These are phyloP conservation scores for Evansstolkia leycettana DNA, from an alignment of 495 filamentous ascomycete species.

Conservation along the genomic window DNA sequence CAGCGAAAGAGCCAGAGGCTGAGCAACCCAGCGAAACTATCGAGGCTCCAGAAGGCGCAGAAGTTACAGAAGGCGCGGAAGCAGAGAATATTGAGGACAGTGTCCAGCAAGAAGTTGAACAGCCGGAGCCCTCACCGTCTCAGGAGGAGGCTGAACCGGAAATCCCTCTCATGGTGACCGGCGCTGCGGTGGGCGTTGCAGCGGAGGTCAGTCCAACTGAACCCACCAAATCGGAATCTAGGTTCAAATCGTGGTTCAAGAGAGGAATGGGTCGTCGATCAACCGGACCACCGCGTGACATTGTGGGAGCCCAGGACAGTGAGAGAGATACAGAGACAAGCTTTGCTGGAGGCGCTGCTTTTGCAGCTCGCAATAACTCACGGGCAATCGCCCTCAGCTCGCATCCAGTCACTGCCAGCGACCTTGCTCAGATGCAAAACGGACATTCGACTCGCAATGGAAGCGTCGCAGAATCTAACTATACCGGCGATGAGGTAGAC, in stretches of 20 bases:
- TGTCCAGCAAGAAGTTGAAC: neutral
- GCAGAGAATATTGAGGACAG: too few species aligned
- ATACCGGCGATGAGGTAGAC: conserved; percentile 2
- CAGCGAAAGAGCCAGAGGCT: conserved; percentile 1
- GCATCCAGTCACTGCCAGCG: conserved; percentile 17
- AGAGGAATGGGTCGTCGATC: conserved; percentile 35
- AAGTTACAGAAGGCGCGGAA: too few species aligned
- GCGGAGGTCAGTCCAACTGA: conserved; percentile 8
- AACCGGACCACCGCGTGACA: conserved; percentile 12
- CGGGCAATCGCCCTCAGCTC: conserved; percentile 20
- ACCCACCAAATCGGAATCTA: conserved; percentile 19
- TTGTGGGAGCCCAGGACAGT: conserved; percentile 1
- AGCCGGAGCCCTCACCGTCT: neutral
- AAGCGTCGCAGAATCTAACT: neutral
- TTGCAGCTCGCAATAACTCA: conserved; percentile 7
- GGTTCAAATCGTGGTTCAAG: conserved; percentile 51
- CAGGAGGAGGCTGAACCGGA: neutral
- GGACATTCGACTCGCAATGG: conserved; percentile 1
- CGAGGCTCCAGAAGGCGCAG: too few species aligned
- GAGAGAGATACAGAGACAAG: conserved; percentile 8
- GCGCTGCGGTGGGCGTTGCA: too few species aligned
- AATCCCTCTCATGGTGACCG: neutral
- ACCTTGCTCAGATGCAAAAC: conserved; percentile 10
- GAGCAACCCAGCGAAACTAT: conserved; percentile 3
- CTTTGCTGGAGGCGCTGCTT: conserved; percentile 12